Evolutionary conservation across 164 flowering plant species (phyloP).

Genomic region (Tinospora cordifolia): DNA sequence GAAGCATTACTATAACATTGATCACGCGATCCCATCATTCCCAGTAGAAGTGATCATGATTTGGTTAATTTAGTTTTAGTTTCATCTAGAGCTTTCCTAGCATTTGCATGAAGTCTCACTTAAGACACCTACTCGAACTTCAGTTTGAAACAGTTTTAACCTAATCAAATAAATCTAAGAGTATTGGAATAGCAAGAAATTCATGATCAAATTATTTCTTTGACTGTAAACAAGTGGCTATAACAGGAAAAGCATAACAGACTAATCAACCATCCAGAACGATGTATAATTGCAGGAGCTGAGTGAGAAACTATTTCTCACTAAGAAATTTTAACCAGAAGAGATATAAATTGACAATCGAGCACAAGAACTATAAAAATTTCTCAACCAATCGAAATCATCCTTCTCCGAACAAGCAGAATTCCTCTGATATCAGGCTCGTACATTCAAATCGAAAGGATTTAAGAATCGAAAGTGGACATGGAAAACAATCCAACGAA

Average conservation of each 20-base stretch:
- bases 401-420: not conserved
- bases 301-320: not conserved
- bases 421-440: not conserved
- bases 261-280: not conserved
- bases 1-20: not conserved
- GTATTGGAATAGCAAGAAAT: not conserved
- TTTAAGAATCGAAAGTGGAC: not conserved
- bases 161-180: not conserved
- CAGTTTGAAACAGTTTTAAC: not conserved
- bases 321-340: not conserved
- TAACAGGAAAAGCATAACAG: not conserved
- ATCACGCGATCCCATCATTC: not conserved
- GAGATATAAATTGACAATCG: not conserved
- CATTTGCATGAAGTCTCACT: not conserved
- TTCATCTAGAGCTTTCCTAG: not conserved
- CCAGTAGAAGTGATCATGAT: not conserved
- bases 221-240: not conserved
- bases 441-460: not conserved
- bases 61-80: not conserved
- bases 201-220: not conserved
- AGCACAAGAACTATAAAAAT: not conserved
- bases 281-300: not conserved
- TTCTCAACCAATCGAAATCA: not conserved
- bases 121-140: not conserved
- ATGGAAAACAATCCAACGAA: not conserved